phyloP scores from a whole-genome alignment of 148 eudicot genomes.

The Chenopodium suecicum region DNA sequence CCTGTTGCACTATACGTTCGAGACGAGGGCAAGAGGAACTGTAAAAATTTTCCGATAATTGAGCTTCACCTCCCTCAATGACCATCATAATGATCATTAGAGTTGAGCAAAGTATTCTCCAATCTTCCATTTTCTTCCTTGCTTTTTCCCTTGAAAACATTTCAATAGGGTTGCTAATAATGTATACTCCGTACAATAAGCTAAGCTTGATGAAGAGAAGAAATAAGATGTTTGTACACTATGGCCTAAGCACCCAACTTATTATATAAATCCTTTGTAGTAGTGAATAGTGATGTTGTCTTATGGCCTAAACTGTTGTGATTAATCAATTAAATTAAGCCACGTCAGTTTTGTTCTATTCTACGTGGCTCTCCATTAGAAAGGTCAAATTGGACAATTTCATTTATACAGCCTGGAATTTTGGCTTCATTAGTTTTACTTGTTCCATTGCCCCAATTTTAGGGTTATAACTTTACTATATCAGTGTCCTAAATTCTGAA shows the following conservation, averaged over 20 bases:
- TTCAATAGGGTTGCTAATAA: background rate
- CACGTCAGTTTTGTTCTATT: background rate
- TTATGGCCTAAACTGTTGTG: background rate
- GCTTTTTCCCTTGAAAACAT: background rate
- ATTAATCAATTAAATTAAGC: background rate
- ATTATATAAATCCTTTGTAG: background rate
- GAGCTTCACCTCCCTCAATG: constrained; percentile 33
- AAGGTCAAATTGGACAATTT: too few species aligned
- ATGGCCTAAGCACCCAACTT: constrained; percentile 10
- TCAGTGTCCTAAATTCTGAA: too few species aligned
- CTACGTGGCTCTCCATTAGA: too few species aligned
- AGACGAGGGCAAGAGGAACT: constrained; percentile 48
- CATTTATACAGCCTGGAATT: too few species aligned
- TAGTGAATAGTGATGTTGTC: background rate
- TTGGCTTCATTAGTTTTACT: too few species aligned
- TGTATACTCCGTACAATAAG: background rate
- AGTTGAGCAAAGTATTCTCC: constrained; percentile 27
- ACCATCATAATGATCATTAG: constrained; percentile 20
- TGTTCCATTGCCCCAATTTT: too few species aligned
- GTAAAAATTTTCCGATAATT: constrained; percentile 48
- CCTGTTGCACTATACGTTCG: constrained; percentile 47
- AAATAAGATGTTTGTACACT: too few species aligned
- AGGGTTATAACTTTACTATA: too few species aligned
- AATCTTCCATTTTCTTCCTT: constrained; percentile 28
- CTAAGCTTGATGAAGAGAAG: background rate